Evolutionary conservation across 1,139 yeast genomes (phyloP), one percentile per base, ranked within the genome.

Genomic region (Taiozyma onychis): DNA sequence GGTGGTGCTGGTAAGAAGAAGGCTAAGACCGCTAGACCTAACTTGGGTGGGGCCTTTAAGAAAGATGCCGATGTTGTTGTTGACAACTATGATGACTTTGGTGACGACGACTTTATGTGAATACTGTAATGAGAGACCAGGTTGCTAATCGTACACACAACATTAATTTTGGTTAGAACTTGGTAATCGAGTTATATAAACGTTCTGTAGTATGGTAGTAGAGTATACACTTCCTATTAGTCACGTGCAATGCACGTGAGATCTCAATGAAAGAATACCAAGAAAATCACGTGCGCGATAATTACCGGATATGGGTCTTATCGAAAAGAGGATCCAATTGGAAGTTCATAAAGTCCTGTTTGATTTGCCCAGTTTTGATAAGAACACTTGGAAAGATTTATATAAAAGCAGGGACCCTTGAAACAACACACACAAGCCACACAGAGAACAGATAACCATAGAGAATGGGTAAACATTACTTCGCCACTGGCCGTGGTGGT

Each of bases 1-100:
- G 96, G 95, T 64, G 95, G 97, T 66, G 93, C 95, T 34, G 97
- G 97, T 65, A 89, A 88, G 78, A 88, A 89, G 82, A 90, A 91
- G 80, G 91, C 84, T 56, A 90, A 89, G 75, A 80, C 81, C 34
- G 82, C 77, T 34, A 88, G 88, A 60, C 81, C 91, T 47, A 84
- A 87, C 66, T 80, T 85, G 61, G 86, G 86, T 54, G 85, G 86
- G 53, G 82, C 85, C 6, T 82, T 82, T 66, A 88, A 88, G 78
- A 85, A 87, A 72, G 90, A 87, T 64, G 83, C 83, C 61, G 80
- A 76, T 46, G 76, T 79, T 59, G 95, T 85, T 60, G 81, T 81
- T 53, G 79, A 78, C 49, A 72, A 74, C 65, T 76, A 70, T 65
- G 80, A 77, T 60, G 76, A 72, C 52, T 78, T 76, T 54, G 85